Evolutionary conservation across 129 eudicot species (phyloP).

Genomic region (Flaveria brownii): DNA sequence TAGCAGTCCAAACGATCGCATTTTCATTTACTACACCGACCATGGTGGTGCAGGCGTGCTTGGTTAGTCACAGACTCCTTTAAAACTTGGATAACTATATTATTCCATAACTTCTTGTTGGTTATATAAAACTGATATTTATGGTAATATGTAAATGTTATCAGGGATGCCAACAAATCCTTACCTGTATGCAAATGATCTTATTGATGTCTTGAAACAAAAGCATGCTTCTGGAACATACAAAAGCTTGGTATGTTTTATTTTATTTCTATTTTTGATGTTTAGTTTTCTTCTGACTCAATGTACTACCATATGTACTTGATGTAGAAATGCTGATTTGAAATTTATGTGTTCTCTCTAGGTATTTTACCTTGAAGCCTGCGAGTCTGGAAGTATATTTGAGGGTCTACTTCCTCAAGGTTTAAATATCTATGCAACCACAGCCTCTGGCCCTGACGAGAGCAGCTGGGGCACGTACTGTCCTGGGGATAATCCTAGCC

Average conservation of each 20-base stretch:
- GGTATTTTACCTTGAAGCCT: conserved; percentile 82
- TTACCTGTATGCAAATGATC: conserved; percentile 78
- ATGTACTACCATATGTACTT: not conserved
- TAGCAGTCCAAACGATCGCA: conserved; percentile 92
- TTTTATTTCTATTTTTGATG: not conserved
- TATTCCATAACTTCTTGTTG: no score
- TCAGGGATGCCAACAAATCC: conserved; percentile 89
- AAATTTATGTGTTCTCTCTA: not conserved
- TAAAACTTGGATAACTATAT: not conserved
- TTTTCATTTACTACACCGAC: conserved; percentile 78
- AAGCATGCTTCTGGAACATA: conserved; percentile 85
- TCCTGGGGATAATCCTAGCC: conserved; percentile 82
- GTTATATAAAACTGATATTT: not conserved
- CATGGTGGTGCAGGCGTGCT: conserved; percentile 99
- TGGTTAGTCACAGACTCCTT: conserved; percentile 43
- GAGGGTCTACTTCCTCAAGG: conserved; percentile 92
- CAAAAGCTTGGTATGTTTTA: conserved; percentile 74
- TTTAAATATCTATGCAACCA: conserved; percentile 88
- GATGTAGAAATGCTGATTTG: conserved; percentile 4
- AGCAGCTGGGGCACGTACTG: conserved; percentile 98
- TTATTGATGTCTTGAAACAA: conserved; percentile 61
- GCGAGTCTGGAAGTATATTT: conserved; percentile 94
- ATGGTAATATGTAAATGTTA: conserved; percentile 5
- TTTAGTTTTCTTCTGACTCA: conserved; percentile 4
- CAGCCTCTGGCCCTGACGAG: conserved; percentile 85